A percentile compares a stretch with the other conserved stretches of the same genome.
Conservation (phyloP, 306 rosid genomes). For the Cucumis hystrix region DNA sequence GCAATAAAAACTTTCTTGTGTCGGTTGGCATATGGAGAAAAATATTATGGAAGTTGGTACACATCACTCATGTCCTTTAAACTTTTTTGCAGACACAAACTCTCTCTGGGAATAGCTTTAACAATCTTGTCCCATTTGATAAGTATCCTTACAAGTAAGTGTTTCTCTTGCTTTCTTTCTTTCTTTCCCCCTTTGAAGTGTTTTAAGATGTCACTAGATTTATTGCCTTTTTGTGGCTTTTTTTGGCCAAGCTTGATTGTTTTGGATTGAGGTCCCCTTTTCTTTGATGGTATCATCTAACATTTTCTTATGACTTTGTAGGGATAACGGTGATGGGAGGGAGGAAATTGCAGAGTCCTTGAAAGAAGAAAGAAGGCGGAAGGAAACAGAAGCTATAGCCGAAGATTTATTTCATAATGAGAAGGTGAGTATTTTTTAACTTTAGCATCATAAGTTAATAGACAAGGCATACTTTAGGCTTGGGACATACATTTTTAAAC, state of each 20-base stretch:
- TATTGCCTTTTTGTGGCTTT: neutral
- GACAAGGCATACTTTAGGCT: too few relatives aligned
- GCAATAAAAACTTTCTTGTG: neutral
- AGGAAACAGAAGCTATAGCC: constrained; percentile 67
- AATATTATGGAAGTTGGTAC: neutral
- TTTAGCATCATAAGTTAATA: neutral
- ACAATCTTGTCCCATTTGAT: constrained; percentile 62
- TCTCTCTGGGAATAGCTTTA: constrained; percentile 70
- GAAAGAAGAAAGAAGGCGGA: constrained; percentile 64
- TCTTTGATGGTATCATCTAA: neutral
- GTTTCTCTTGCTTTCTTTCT: neutral
- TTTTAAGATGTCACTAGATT: neutral
- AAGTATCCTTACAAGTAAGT: constrained; percentile 63
- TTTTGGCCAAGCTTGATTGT: neutral
- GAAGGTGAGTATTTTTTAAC: constrained; percentile 22
- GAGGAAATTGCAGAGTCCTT: constrained; percentile 42
- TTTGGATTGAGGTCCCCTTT: neutral
- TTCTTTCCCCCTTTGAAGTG: neutral
- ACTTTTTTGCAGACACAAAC: constrained; percentile 39
- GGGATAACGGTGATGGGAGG: constrained; percentile 50
- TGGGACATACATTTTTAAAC: neutral
- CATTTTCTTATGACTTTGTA: constrained; percentile 10
- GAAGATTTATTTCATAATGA: constrained; percentile 75
- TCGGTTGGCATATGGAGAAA: neutral
- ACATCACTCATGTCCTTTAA: neutral